Evolutionary conservation across 2,329 filamentous ascomycete species (phyloP), one percentile per base, ranked within the genome.

Genomic region (Penicillium sp.): DNA sequence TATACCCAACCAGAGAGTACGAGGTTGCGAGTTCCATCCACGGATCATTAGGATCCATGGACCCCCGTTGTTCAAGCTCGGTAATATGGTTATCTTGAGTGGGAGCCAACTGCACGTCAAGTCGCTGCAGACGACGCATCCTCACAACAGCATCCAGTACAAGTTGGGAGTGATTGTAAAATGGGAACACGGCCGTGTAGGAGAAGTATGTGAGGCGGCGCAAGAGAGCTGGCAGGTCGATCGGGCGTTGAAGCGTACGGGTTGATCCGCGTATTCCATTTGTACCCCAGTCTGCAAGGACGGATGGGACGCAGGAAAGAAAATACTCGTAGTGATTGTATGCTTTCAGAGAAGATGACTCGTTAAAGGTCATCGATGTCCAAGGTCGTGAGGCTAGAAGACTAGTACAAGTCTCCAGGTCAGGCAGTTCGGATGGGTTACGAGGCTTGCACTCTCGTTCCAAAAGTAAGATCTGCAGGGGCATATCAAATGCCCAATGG

Each of bases 311-410:
- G 1, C 75, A 72, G 39, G 81, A 80, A 32, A 82, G 72, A 60
- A 84, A 87, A 67, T 83, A 88, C 59, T 88, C 82, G 63, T 87
- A 85, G 4, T 79, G 82, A 41, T 77, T 77, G 68, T 87, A 90
- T 6, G 81, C 83, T 50, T 77, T 76, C n/a, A 85, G 76, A 4
- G 81, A 87, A 0, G 84, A 87, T 8, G 85, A 84, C 69, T 91
- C 86, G 63, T 90, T 90, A 55, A 56, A 76, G 74, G 57, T 74
- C 72, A 48, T 68, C 65, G 9, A 68, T 46, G 39, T 69, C 65
- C 67, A 64, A 66, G n/a, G 21, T 1, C 78, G 75, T n/a, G 78
- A 70, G 24, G 75, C 74, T 39, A 87, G 76, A 0, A 88, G 67
- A 22, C 61, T 67, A 1, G 58, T 48, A 24, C 54, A 57, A 10